Evolutionary conservation across 768 basidiomycete species (phyloP), one percentile per base, ranked within the genome.

Genomic region (Lactarius indigo): DNA sequence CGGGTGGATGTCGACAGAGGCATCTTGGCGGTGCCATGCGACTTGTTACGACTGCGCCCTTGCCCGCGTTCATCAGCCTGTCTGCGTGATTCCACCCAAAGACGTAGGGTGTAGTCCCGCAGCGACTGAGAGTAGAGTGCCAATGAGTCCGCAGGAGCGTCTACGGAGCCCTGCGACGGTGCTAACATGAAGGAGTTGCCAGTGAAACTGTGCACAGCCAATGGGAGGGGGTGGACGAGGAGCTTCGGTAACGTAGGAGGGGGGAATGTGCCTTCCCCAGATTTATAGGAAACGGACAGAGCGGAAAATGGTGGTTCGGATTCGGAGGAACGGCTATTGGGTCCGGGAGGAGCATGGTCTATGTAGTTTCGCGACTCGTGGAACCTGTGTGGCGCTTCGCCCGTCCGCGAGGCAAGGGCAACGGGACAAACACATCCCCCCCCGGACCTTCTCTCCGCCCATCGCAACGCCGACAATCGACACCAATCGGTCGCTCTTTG

Each of bases 81-180:
- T 70, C 82, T 82, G 72, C 86, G 80, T 6, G 87, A 87, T 73
- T 89, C 86, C 59, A 84, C 83, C 87, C 88, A 89, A 59, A 88
- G 80, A 50, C 74, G 80, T 59, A 89, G 81, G 33, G 89, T 90
- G 68, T 88, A 89, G 64, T 87, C 81, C 73, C 89, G 86, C 39
- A 90, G 76, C 54, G 87, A 81, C 71, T 83, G 85, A 20, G 89
- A 84, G 72, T 90, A 90, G 41, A 79, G 79, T 57, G 79, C 73
- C 71, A 88, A 65, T 0, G 70, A 56, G 20, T 66, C 70, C 18
- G 52, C 37, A n/a, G 59, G 23, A 23, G 31, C 15, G 28, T 67
- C 58, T 1, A 63, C 50, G 26, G 66, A 33, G 17, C 52, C 42
- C 15, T 64, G 61, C 2, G 68, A 26, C 4, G 65, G 33, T 2